Evolutionary conservation across 1,284 basidiomycete genomes (phyloP), one percentile per base, ranked within the genome.

Genomic region (Ceratobasidium sp.): DNA sequence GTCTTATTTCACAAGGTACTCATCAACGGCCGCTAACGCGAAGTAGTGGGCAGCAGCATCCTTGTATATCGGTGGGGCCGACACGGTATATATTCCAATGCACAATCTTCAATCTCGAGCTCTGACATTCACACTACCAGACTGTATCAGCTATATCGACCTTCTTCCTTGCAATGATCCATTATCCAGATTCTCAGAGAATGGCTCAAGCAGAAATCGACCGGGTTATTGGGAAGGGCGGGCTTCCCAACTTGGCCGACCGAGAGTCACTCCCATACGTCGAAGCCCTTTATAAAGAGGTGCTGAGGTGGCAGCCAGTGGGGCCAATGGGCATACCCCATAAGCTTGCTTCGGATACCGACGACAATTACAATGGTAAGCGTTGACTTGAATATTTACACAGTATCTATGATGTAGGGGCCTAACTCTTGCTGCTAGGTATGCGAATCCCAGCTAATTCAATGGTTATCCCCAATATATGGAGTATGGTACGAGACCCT

Each of bases 251-350:
- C 1, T 62, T 62, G 20, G 22, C 29, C 13, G 68, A 60, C 40
- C 52, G 38, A 2, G 54, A n/a, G 17, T 35, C 10, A 17, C 38
- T 70, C 13, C 69, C 69, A 20, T 70, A 70, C 27, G 34, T 70
- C 5, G 64, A 70, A 20, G 53, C 49, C 3, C 4, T 70, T 8
- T 25, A 20, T 6, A 68, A 70, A 50, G 69, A 70, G 42, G 50
- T 32, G 13, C n/a, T 65, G 17, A 10, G 71, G 15, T 68, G 60
- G 32, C 32, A 52, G 31, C 55, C 70, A 17, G 20, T 68, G 12
- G 64, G 15, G 20, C 71, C 71, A 8, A 42, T 71, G 13, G 62
- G 34, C 32, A 32, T 71, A 22, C 71, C 71, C 7, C 71, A 71
- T 6, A 54, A 12, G 34, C 20, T 31, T 1, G 22, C 27, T 8